These are phyloP conservation scores for Magnusiomyces clavatus DNA, from an alignment of 1,139 yeast species.

Conservation along the genomic window DNA sequence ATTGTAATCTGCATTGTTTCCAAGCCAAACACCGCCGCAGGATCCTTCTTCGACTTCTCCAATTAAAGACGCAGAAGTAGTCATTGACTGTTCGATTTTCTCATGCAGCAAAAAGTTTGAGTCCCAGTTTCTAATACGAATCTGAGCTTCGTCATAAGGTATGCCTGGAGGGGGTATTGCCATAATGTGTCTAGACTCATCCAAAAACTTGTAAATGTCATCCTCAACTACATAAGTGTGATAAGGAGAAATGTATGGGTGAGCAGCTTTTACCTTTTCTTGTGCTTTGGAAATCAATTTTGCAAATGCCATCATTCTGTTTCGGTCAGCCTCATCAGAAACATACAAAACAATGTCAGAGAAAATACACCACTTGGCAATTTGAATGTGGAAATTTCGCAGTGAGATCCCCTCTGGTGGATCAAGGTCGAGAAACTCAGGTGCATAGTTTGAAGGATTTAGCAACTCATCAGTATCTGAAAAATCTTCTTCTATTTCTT, in stretches of 20 bases:
- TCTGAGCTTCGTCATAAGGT: slow-evolving; percentile 23
- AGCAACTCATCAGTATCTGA: not conserved
- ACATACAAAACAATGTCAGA: slow-evolving; percentile 65
- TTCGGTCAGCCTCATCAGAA: slow-evolving; percentile 30
- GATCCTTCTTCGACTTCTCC: slow-evolving; percentile 22
- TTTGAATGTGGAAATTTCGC: slow-evolving; percentile 73
- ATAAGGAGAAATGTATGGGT: slow-evolving; percentile 16
- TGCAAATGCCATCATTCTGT: slow-evolving; percentile 18
- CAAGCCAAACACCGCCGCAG: slow-evolving; percentile 57
- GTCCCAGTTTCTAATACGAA: slow-evolving; percentile 52
- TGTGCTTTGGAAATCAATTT: slow-evolving; percentile 23
- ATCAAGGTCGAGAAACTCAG: slow-evolving; percentile 30
- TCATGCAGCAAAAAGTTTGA: slow-evolving; percentile 66
- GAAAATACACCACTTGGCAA: slow-evolving; percentile 56
- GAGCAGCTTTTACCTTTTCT: slow-evolving; percentile 12
- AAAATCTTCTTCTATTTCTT: too few relatives aligned
- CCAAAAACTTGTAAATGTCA: slow-evolving; percentile 20
- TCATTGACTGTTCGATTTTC: slow-evolving; percentile 67
- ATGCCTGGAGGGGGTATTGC: slow-evolving; percentile 23
- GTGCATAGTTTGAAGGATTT: slow-evolving; percentile 5
- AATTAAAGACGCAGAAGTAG: slow-evolving; percentile 72
- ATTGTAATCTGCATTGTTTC: slow-evolving; percentile 55
- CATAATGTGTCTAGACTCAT: slow-evolving; percentile 25
- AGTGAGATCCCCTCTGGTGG: slow-evolving; percentile 63
- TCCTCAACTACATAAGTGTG: slow-evolving; percentile 23